Evolutionary conservation across 164 flowering plant species (phyloP).

Genomic region (Vitis rupestris): DNA sequence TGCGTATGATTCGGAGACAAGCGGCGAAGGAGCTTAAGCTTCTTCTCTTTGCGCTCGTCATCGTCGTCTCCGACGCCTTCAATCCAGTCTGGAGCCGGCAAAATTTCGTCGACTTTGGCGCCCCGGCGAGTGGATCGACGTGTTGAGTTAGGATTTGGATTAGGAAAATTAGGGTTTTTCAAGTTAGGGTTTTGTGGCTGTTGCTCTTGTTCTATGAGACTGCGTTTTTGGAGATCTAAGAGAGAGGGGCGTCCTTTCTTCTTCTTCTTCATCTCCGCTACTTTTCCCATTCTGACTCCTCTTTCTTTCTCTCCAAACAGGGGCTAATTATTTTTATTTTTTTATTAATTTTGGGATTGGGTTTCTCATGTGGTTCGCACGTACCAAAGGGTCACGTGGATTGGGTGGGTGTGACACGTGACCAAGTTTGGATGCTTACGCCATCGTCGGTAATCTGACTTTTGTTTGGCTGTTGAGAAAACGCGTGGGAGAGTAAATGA

Average conservation of each 20-base stretch:
- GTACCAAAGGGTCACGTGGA: neutral
- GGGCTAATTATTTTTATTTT: slow-evolving; percentile 1
- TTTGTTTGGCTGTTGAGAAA: too few species aligned
- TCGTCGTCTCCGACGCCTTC: slow-evolving; percentile 40
- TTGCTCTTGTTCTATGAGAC: slow-evolving; percentile 32
- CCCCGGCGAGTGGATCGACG: slow-evolving; percentile 53
- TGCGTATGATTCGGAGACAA: slow-evolving; percentile 21
- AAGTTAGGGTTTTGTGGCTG: slow-evolving; percentile 12
- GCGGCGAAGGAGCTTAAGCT: slow-evolving; percentile 50
- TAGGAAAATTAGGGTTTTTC: slow-evolving; percentile 22
- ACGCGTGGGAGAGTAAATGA: too few species aligned
- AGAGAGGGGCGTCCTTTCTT: slow-evolving; percentile 90
- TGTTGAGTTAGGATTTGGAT: slow-evolving; percentile 17
- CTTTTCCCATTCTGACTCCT: slow-evolving; percentile 14
- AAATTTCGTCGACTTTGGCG: slow-evolving; percentile 17
- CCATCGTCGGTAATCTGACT: too few species aligned
- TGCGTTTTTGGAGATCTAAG: slow-evolving; percentile 62
- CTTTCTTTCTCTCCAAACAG: slow-evolving; percentile 20
- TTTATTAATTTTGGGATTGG: neutral
- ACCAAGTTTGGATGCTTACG: too few species aligned
- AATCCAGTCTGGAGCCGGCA: neutral
- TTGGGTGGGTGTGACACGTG: neutral
- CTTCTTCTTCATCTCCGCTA: slow-evolving; percentile 45
- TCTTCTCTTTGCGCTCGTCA: slow-evolving; percentile 50
- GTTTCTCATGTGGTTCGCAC: slow-evolving; percentile 3